Evolutionary conservation across 768 basidiomycete species (phyloP).

Genomic region (Termitomyces sp.): DNA sequence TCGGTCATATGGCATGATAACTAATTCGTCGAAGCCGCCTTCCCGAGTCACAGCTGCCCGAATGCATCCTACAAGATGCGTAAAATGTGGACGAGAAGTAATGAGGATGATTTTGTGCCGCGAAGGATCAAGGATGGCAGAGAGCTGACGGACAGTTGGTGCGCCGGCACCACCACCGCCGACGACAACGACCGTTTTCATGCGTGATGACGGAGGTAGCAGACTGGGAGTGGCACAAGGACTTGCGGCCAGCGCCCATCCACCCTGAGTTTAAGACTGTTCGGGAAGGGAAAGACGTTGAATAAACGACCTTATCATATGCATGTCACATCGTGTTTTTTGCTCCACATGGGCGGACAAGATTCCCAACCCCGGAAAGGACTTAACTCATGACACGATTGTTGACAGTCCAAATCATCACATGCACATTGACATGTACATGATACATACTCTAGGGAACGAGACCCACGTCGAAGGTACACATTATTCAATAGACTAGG

Average conservation of each 20-base stretch:
- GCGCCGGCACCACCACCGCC: constrained; percentile 57
- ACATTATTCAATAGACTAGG: neutral
- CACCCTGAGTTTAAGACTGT: neutral
- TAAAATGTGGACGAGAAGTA: constrained; percentile 41
- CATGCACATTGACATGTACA: no score
- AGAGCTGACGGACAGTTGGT: constrained; percentile 38
- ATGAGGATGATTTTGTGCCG: constrained; percentile 51
- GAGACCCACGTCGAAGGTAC: neutral
- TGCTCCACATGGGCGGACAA: no score
- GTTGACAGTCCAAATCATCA: no score
- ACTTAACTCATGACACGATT: no score
- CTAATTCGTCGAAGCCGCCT: constrained; percentile 36
- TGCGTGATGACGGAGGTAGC: constrained; percentile 1
- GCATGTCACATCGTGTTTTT: neutral
- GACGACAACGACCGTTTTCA: constrained; percentile 32
- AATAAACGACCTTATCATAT: neutral
- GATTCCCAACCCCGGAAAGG: no score
- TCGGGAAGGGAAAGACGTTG: neutral
- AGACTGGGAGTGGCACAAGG: neutral
- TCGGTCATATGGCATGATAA: constrained; percentile 46
- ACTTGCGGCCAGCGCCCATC: neutral
- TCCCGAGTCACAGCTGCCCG: constrained; percentile 46
- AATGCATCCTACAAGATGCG: constrained; percentile 43
- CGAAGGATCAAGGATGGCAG: constrained; percentile 38
- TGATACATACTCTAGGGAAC: no score